Evolutionary conservation across 805 yeast species (phyloP), one percentile per base, ranked within the genome.

Genomic region (Teunomyces lycoperdinae): DNA sequence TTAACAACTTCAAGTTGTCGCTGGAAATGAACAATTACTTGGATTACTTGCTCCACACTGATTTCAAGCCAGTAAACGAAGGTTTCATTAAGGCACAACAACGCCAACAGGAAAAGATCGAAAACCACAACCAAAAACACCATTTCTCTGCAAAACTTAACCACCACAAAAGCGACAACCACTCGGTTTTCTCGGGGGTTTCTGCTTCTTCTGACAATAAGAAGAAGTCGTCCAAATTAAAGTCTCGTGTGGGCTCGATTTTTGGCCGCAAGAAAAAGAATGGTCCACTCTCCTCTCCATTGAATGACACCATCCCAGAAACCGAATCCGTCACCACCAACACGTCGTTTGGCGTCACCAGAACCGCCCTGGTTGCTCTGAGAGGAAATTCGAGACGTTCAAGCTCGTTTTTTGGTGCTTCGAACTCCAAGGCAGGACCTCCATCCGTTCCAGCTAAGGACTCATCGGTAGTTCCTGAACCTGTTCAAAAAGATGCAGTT

Each of bases 191-290:
- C 38, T 52, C 64, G 2, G 52, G 50, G 0, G 44, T 50, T 7
- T 42, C 60, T 28, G 27, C 49, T 7, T 49, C 53, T 13, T 51
- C 66, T 14, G 58, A 5, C 24, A 20, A 64, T 44, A 64, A 64
- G 41, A 65, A 65, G 50, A 60, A 61, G 45, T 60, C 62, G 29
- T 66, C 71, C n/a, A 76, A 74, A 41, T 64, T 87, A 57, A 81
- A 80, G 64, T 85, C 90, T 5, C 82, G 72, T 58, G 85, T 87
- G 48, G 95, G 95, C 8, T 84, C 94, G 0, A 79, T 87, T 52
- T 82, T 87, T 57, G 84, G 86, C 40, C 78, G 81, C 53, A 62
- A 55, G 38, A 84, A 80, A 63, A 82, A 80, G 58, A 72, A 74
- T 51, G 70, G 71, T 41, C 35, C 38, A 45, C 41, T 51, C 20